phyloP scores from a whole-genome alignment of 1,284 basidiomycete species.

The Puccinia novopanici region DNA sequence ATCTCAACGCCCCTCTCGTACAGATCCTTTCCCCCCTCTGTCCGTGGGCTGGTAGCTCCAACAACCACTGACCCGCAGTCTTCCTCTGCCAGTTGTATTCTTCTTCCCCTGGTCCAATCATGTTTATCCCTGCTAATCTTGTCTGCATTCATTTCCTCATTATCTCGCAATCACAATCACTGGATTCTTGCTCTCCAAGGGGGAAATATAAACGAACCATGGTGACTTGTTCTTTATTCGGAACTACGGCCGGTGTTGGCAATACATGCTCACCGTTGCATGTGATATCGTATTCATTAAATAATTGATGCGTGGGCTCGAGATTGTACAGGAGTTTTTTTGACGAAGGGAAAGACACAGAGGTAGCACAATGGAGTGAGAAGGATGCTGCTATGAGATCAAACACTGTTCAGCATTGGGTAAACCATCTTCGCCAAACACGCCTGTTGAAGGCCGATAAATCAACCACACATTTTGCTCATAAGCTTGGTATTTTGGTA shows the following conservation, averaged over 20 bases:
- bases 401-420: slow-evolving; percentile 49
- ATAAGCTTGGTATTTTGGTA: neutral
- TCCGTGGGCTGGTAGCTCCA: slow-evolving; percentile 49
- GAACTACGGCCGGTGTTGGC: too few relatives aligned
- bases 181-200: too few relatives aligned
- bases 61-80: slow-evolving; percentile 5
- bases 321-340: neutral
- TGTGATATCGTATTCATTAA: too few relatives aligned
- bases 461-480: neutral
- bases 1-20: slow-evolving; percentile 39
- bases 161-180: too few relatives aligned
- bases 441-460: neutral
- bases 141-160: too few relatives aligned
- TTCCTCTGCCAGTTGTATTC: too few relatives aligned
- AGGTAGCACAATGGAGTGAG: neutral
- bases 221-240: too few relatives aligned
- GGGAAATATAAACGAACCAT: too few relatives aligned
- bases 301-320: too few relatives aligned
- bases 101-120: neutral
- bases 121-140: neutral
- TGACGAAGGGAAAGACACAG: neutral
- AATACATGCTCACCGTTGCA: too few relatives aligned
- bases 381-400: slow-evolving; percentile 13
- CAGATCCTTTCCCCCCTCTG: slow-evolving; percentile 11
- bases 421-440: slow-evolving; percentile 43